Evolutionary conservation across 179 eudicot species (phyloP).

Genomic region (Pouteria campechiana): DNA sequence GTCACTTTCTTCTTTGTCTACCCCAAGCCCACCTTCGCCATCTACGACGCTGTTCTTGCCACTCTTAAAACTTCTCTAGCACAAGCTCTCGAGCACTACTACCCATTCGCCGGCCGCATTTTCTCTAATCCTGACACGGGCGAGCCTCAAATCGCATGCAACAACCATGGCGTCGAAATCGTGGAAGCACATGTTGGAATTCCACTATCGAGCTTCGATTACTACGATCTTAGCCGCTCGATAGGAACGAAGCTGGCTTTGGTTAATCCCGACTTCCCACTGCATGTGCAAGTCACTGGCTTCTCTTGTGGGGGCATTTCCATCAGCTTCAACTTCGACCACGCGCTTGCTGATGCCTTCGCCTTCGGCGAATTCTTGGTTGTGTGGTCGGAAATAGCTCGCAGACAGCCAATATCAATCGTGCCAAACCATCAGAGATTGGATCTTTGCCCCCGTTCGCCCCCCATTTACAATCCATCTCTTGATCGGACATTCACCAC

Average conservation of each 20-base stretch:
- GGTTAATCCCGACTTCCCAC: slow-evolving; percentile 1
- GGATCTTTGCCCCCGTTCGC: slow-evolving; percentile 13
- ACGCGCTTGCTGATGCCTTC: slow-evolving; percentile 22
- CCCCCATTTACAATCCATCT: slow-evolving; percentile 15
- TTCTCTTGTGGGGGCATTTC: slow-evolving; percentile 19
- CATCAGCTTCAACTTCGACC: slow-evolving; percentile 22
- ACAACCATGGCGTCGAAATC: slow-evolving; percentile 19
- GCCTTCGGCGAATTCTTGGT: slow-evolving; percentile 21
- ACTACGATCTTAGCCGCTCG: slow-evolving; percentile 14
- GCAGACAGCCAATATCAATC: slow-evolving; percentile 7
- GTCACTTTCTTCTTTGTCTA: slow-evolving; percentile 25
- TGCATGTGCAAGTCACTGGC: slow-evolving; percentile 16
- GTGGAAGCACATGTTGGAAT: slow-evolving; percentile 17
- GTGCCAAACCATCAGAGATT: slow-evolving; percentile 16
- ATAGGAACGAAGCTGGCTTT: slow-evolving; percentile 15
- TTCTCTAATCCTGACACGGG: slow-evolving; percentile 8
- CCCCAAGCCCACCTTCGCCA: not conserved
- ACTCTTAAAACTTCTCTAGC: slow-evolving; percentile 15
- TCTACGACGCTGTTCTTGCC: not conserved
- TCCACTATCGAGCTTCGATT: slow-evolving; percentile 11
- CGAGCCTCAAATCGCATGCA: slow-evolving; percentile 22
- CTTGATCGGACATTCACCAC: slow-evolving; percentile 19
- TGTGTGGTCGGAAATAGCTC: slow-evolving; percentile 22
- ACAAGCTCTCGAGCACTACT: slow-evolving; percentile 12
- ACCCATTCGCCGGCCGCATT: slow-evolving; percentile 20